These are phyloP conservation scores for Penicillium brasilianum DNA, from an alignment of 2,329 filamentous ascomycete genomes.

Conservation along the genomic window DNA sequence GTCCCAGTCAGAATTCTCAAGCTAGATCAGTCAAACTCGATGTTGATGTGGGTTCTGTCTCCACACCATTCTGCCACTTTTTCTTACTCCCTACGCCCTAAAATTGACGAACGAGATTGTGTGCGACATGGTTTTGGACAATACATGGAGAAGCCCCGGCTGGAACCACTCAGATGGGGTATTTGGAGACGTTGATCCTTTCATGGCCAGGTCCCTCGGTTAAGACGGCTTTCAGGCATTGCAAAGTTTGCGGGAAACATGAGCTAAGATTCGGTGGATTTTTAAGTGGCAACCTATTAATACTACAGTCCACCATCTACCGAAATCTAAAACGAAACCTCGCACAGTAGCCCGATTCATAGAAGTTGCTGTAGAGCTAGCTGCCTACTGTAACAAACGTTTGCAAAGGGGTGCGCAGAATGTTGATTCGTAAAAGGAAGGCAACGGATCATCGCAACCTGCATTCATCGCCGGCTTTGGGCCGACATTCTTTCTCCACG, in stretches of 20 bases:
- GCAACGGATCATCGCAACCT: background rate
- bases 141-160: constrained; percentile 16
- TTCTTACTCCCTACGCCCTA: constrained; percentile 21
- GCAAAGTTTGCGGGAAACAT: constrained; percentile 17
- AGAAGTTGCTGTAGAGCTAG: background rate
- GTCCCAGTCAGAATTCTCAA: constrained; percentile 17
- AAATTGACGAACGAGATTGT: constrained; percentile 16
- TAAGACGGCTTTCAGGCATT: constrained; percentile 27
- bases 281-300: constrained; percentile 19
- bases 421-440: constrained; percentile 1
- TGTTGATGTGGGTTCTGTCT: constrained; percentile 20
- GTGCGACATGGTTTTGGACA: constrained; percentile 16
- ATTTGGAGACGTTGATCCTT: constrained; percentile 26
- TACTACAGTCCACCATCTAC: background rate
- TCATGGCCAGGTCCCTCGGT: constrained; percentile 17
- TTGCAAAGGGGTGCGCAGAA: constrained; percentile 6
- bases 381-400: background rate
- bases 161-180: constrained; percentile 21
- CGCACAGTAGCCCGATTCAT: constrained; percentile 11
- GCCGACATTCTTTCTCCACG: constrained; percentile 5
- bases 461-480: constrained; percentile 15
- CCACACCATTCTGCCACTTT: constrained; percentile 23
- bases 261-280: constrained; percentile 19
- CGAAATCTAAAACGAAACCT: constrained; percentile 12
- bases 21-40: constrained; percentile 22